Percentiles rank a stretch among this genome's conserved stretches.
Conservation (phyloP, 306 rosid species). For the Purshia tridentata region DNA sequence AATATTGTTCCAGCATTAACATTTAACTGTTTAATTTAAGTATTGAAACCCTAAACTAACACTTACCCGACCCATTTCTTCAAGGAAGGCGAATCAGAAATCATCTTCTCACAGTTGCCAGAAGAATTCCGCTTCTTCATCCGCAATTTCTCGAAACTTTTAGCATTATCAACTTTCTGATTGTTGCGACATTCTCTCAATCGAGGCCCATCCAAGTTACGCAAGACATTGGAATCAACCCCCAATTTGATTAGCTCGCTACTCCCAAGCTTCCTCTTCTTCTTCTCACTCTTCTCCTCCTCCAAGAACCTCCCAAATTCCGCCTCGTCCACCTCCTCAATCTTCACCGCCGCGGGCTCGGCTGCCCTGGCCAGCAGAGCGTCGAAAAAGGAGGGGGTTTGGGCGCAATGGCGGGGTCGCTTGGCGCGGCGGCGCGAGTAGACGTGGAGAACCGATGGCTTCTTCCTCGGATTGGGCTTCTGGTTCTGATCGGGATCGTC, state of each 20-base stretch:
- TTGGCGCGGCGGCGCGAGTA: conserved; percentile 73
- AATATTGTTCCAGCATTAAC: conserved; percentile 14
- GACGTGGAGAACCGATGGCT: conserved; percentile 52
- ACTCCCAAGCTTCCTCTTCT: conserved; percentile 50
- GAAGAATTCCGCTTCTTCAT: conserved; percentile 41
- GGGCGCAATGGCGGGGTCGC: conserved; percentile 31
- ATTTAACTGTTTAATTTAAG: not conserved
- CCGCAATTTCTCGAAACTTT: conserved; percentile 26
- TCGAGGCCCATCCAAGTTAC: conserved; percentile 53
- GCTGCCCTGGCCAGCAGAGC: conserved; percentile 28
- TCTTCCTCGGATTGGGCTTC: not conserved
- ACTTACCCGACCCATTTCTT: conserved; percentile 82
- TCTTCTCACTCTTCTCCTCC: conserved; percentile 33
- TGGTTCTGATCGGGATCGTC: conserved; percentile 25
- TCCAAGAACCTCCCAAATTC: conserved; percentile 24
- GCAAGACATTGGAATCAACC: conserved; percentile 53
- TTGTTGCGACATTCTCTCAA: conserved; percentile 70
- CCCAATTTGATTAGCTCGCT: conserved; percentile 71
- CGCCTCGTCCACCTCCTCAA: conserved; percentile 12
- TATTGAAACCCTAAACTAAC: conserved; percentile 6
- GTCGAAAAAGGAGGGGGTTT: conserved; percentile 29
- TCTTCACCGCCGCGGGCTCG: conserved; percentile 2
- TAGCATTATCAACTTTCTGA: conserved; percentile 15
- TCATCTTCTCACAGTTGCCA: conserved; percentile 37
- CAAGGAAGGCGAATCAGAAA: conserved; percentile 44